Percentiles rank a stretch among this genome's conserved stretches.
phyloP scores from a whole-genome alignment of 2,329 filamentous ascomycete species.

The Penicillium sp. region DNA sequence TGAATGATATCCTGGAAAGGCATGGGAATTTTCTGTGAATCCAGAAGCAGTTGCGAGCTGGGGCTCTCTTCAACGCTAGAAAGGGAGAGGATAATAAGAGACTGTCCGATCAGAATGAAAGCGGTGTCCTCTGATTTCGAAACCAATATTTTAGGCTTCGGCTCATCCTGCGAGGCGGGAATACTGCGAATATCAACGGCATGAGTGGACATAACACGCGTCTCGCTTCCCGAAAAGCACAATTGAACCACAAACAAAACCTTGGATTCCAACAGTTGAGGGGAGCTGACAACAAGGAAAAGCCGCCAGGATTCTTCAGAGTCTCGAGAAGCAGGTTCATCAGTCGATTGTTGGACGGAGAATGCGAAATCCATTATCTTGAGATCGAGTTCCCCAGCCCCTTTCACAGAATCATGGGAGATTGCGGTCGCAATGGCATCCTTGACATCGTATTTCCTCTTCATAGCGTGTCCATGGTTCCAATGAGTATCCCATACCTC shows the following conservation, averaged over 20 bases:
- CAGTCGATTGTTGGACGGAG: conserved; percentile 25
- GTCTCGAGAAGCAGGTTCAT: conserved; percentile 48
- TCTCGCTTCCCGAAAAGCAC: conserved; percentile 52
- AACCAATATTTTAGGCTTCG: conserved; percentile 66
- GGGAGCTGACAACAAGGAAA: conserved; percentile 58
- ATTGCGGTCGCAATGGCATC: conserved; percentile 61
- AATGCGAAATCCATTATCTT: conserved; percentile 78
- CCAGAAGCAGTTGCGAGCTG: conserved; percentile 68
- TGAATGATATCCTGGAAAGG: conserved; percentile 84
- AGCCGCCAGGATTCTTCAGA: conserved; percentile 49
- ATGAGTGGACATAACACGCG: conserved; percentile 61
- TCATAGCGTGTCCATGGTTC: conserved; percentile 73
- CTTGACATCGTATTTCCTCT: conserved; percentile 66
- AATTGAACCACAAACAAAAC: conserved; percentile 75
- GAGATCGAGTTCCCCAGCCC: conserved; percentile 56
- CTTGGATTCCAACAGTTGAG: conserved; percentile 46
- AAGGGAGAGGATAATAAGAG: conserved; percentile 72
- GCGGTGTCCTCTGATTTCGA: conserved; percentile 75
- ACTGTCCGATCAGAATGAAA: conserved; percentile 74
- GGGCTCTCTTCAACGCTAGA: conserved; percentile 63
- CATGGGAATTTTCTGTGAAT: conserved; percentile 59
- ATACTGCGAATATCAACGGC: conserved; percentile 62
- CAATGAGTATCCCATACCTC: conserved; percentile 87
- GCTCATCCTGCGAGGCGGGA: conserved; percentile 38
- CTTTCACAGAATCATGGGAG: conserved; percentile 50